These are phyloP conservation scores for Chernovozyma sophiae-reginae DNA, from an alignment of 1,139 yeast genomes.

Conservation along the genomic window DNA sequence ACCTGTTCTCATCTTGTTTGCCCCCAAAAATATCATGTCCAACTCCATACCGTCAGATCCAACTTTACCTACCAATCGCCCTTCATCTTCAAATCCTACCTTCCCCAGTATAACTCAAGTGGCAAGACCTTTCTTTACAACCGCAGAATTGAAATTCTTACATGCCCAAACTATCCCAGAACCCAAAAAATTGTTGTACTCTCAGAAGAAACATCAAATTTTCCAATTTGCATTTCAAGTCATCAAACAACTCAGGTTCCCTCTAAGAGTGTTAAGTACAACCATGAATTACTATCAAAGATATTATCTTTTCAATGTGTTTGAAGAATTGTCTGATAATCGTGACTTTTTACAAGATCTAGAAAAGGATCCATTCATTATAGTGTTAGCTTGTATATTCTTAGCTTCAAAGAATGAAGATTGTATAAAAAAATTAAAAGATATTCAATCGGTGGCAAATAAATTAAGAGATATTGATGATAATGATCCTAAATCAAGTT, in stretches of 20 bases:
- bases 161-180: constrained; percentile 54
- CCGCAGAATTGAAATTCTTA: constrained; percentile 49
- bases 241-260: constrained; percentile 54
- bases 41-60: neutral
- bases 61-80: neutral
- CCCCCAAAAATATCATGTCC: too few species aligned
- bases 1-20: too few species aligned
- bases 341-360: neutral
- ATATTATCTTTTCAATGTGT: constrained; percentile 60
- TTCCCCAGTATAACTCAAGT: constrained; percentile 37
- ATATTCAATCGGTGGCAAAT: constrained; percentile 46
- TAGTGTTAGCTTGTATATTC: constrained; percentile 71
- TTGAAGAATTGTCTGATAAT: constrained; percentile 33
- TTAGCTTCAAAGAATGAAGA: constrained; percentile 85
- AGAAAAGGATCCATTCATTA: constrained; percentile 45
- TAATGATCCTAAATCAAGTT: neutral
- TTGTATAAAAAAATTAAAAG: constrained; percentile 75
- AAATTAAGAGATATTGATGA: constrained; percentile 21
- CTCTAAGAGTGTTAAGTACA: constrained; percentile 61
- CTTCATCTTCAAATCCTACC: neutral
- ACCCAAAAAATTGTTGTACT: constrained; percentile 41
- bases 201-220: constrained; percentile 50
- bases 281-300: constrained; percentile 72
- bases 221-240: constrained; percentile 53
- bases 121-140: constrained; percentile 63